Evolutionary conservation across 331 rosid species (phyloP).

Genomic region (Malus hybrid): DNA sequence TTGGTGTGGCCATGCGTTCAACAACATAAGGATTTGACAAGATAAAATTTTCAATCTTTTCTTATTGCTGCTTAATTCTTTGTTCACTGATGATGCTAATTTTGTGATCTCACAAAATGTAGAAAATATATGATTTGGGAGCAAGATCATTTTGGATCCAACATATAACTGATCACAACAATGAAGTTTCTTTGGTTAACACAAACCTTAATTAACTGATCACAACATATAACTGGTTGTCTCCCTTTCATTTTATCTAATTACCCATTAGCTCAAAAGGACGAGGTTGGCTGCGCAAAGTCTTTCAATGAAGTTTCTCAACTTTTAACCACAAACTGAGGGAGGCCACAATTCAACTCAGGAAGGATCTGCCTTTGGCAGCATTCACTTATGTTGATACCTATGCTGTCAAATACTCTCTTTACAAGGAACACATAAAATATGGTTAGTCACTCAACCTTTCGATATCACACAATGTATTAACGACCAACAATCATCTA

Average conservation of each 20-base stretch:
- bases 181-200: no score
- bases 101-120: neutral
- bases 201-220: no score
- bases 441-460: constrained; percentile 25
- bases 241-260: constrained; percentile 16
- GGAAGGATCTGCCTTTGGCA: constrained; percentile 32
- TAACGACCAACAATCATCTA: no score
- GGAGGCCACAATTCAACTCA: constrained; percentile 28
- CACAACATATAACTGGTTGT: constrained; percentile 19
- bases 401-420: constrained; percentile 37
- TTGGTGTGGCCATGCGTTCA: neutral
- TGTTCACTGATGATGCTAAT: neutral
- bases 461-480: neutral
- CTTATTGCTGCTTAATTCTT: neutral
- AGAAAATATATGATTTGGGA: constrained; percentile 19
- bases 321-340: constrained; percentile 33
- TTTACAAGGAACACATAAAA: constrained; percentile 20
- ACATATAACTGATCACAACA: no score
- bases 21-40: neutral
- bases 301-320: constrained; percentile 36
- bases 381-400: constrained; percentile 44
- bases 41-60: neutral
- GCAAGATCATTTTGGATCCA: constrained; percentile 46
- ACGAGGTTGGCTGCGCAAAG: constrained; percentile 38
- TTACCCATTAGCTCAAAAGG: constrained; percentile 18